Evolutionary conservation across 768 basidiomycete species (phyloP).

Genomic region (Pleurotus tuber-regium): DNA sequence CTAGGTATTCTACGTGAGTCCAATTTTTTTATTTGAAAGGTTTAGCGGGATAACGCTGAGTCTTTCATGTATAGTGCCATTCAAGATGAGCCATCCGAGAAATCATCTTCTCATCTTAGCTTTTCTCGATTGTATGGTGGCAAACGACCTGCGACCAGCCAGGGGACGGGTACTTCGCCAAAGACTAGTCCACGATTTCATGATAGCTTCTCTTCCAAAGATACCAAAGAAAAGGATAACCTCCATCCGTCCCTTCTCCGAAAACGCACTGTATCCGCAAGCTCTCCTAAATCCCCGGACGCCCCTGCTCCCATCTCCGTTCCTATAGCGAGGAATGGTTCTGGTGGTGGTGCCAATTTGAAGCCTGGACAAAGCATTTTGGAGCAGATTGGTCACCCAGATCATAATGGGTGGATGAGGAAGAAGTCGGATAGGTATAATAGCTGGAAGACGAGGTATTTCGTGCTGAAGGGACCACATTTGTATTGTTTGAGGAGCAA

Average conservation of each 20-base stretch:
- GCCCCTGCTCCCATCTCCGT: slow-evolving; percentile 11
- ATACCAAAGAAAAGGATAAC: slow-evolving; percentile 16
- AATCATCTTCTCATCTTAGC: slow-evolving; percentile 41
- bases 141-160: slow-evolving; percentile 11
- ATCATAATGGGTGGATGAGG: slow-evolving; percentile 91
- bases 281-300: slow-evolving; percentile 19
- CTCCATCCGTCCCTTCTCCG: slow-evolving; percentile 42
- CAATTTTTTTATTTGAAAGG: too few relatives aligned
- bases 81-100: slow-evolving; percentile 37
- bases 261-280: slow-evolving; percentile 49
- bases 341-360: too few relatives aligned
- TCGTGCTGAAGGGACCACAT: slow-evolving; percentile 89
- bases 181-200: slow-evolving; percentile 10
- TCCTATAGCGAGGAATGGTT: slow-evolving; percentile 14
- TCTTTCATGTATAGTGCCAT: slow-evolving; percentile 29
- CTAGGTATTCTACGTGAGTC: slow-evolving; percentile 63
- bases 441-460: slow-evolving; percentile 88
- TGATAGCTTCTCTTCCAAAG: slow-evolving; percentile 6
- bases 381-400: slow-evolving; percentile 87
- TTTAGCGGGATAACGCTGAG: too few relatives aligned
- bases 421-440: slow-evolving; percentile 95
- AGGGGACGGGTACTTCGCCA: slow-evolving; percentile 6
- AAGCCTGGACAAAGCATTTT: slow-evolving; percentile 72
- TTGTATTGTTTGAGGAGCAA: slow-evolving; percentile 84
- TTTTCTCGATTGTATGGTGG: slow-evolving; percentile 46